Evolutionary conservation across 805 yeast species (phyloP), one percentile per base, ranked within the genome.

Genomic region (Suhomyces tanzawaensis): DNA sequence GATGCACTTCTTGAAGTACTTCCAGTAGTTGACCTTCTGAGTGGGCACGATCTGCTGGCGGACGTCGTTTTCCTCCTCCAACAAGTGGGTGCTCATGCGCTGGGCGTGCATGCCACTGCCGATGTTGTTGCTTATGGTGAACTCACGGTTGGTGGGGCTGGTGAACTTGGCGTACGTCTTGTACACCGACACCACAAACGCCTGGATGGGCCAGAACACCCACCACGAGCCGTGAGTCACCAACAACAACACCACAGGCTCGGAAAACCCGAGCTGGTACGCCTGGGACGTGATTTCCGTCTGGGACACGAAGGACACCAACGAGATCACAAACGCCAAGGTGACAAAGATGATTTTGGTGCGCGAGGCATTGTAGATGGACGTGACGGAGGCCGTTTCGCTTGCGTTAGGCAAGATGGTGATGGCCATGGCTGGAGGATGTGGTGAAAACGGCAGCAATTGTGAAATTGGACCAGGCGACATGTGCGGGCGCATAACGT

Each of bases 171-270:
- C 53, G 11, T 52, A 24, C 3, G 78, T 64, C 46, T 79, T 76
- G 50, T 63, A 65, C 1, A 66, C 11, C 18, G 81, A 77, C 29
- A 83, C 68, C 2, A 58, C 40, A 0, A 71, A 7, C 7, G 80
- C 72, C 55, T 87, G 95, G 4, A 74, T 34, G 0, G 90, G 91
- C 84, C 88, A 81, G 32, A 85, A 66, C 9, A 76, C 35, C 71
- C 79, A 67, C 95, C 93, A 85, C 8, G 82, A 75, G 2, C 89
- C 84, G 53, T 87, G 96, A 0, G 95, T 87, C 13, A 85, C 60
- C 37, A 71, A 58, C n/a, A 82, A 61, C 39, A 82, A 62, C 17
- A 86, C 58, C 16, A 85, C 67, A 0, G 96, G 95, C 52, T 86
- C 89, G 36, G 73, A 56, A 57, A 78, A 87, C 3, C 71, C 74